Percentiles rank a stretch among this genome's conserved stretches.
Conservation (phyloP, 148 eudicot species). For the Polygonum aviculare region DNA sequence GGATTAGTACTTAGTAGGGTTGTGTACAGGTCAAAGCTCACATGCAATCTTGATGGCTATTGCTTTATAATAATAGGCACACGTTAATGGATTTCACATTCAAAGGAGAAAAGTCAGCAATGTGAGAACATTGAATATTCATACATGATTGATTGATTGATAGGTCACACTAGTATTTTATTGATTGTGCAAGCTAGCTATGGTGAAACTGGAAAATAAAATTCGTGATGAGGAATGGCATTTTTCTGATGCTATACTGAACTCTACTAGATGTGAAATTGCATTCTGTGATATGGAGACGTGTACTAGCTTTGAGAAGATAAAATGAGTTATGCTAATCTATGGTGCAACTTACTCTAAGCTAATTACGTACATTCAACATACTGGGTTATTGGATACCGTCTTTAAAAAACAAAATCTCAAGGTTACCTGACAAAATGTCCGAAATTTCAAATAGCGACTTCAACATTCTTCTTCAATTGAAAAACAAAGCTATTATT, state of each 20-base stretch:
- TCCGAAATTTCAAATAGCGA: no score
- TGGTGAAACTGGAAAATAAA: neutral
- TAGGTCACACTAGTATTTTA: neutral
- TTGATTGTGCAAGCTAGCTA: neutral
- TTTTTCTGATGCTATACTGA: neutral
- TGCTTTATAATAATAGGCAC: neutral
- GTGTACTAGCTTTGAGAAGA: neutral
- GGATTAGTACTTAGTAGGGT: neutral
- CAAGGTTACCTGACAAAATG: no score
- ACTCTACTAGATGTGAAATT: neutral
- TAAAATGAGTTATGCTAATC: neutral
- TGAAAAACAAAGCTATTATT: no score
- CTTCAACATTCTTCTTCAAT: no score
- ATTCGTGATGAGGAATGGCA: neutral
- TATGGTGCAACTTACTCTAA: no score
- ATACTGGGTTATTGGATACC: no score
- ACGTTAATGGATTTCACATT: neutral
- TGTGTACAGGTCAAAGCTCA: neutral
- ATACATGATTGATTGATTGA: neutral
- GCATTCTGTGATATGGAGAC: neutral
- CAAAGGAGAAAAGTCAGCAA: slow-evolving; percentile 10
- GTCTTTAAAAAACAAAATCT: no score
- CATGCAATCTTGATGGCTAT: neutral
- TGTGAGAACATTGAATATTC: neutral
- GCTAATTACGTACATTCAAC: no score